Percentiles rank a stretch among this genome's conserved stretches.
Evolutionary conservation across 768 basidiomycete genomes (phyloP).

Genomic region (Coprinopsis cinerea): DNA sequence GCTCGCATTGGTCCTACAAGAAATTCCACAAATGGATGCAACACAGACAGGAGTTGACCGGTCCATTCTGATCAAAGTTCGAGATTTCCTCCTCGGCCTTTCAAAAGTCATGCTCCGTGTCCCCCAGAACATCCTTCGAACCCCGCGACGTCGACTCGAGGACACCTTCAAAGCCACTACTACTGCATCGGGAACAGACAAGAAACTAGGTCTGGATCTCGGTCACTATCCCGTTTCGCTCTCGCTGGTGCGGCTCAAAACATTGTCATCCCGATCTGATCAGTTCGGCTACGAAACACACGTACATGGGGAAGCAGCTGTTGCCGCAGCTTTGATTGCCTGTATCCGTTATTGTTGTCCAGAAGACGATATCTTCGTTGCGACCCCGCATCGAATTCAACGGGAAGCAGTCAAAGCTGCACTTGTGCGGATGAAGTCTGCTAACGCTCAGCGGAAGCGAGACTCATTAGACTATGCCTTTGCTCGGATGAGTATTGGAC

Average conservation of each 20-base stretch:
- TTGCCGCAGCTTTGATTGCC: slow-evolving; percentile 38
- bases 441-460: background rate
- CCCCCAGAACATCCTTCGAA: slow-evolving; percentile 28
- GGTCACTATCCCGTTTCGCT: slow-evolving; percentile 38
- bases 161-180: background rate
- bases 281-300: slow-evolving; percentile 41
- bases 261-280: slow-evolving; percentile 24
- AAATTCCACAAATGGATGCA: slow-evolving; percentile 18
- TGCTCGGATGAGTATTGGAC: slow-evolving; percentile 13
- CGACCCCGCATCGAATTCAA: slow-evolving; percentile 48
- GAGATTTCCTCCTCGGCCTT: slow-evolving; percentile 34
- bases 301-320: slow-evolving; percentile 40
- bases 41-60: slow-evolving; percentile 14
- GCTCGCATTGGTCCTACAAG: slow-evolving; percentile 29
- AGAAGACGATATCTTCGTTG: slow-evolving; percentile 43
- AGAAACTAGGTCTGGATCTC: slow-evolving; percentile 12
- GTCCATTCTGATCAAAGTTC: slow-evolving; percentile 22
- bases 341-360: slow-evolving; percentile 33
- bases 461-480: slow-evolving; percentile 15
- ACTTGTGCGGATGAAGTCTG: slow-evolving; percentile 19
- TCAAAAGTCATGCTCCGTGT: slow-evolving; percentile 40
- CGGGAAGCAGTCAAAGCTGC: slow-evolving; percentile 44
- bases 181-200: slow-evolving; percentile 10
- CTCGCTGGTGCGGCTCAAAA: slow-evolving; percentile 35
- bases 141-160: slow-evolving; percentile 14